Evolutionary conservation across 2,329 filamentous ascomycete genomes (phyloP).

Genomic region (Botryotinia globosa): DNA sequence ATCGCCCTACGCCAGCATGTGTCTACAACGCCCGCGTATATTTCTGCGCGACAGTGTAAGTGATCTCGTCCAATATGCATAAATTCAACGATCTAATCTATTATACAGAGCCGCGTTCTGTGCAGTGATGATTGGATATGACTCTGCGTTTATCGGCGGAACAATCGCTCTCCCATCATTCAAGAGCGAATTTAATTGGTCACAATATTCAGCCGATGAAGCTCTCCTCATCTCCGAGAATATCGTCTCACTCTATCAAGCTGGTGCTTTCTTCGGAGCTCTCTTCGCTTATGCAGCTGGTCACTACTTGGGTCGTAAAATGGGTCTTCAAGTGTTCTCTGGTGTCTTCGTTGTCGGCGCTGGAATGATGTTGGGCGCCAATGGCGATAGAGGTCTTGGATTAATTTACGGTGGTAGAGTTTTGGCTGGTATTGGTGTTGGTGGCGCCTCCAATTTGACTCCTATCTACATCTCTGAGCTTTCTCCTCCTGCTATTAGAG

Average conservation of each 20-base stretch:
- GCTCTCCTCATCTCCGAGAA: slow-evolving; percentile 26
- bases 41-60: slow-evolving; percentile 27
- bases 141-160: slow-evolving; percentile 32
- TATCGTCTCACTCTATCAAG: slow-evolving; percentile 35
- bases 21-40: slow-evolving; percentile 34
- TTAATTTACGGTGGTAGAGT: slow-evolving; percentile 31
- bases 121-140: slow-evolving; percentile 46
- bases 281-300: slow-evolving; percentile 14
- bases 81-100: neutral
- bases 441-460: slow-evolving; percentile 53
- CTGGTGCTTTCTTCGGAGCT: slow-evolving; percentile 32
- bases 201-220: slow-evolving; percentile 26
- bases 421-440: slow-evolving; percentile 32
- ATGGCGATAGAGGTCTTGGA: slow-evolving; percentile 41
- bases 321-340: slow-evolving; percentile 58
- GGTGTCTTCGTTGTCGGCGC: slow-evolving; percentile 67
- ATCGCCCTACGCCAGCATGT: slow-evolving; percentile 32
- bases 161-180: slow-evolving; percentile 33
- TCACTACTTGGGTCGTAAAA: slow-evolving; percentile 13
- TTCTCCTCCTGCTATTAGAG: slow-evolving; percentile 44
- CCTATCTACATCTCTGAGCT: slow-evolving; percentile 62
- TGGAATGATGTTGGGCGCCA: slow-evolving; percentile 59
- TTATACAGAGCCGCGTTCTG: slow-evolving; percentile 50
- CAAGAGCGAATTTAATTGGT: slow-evolving; percentile 29
- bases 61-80: slow-evolving; percentile 1